These are phyloP conservation scores for Tuber microsphaerosporum DNA, from an alignment of 495 filamentous ascomycete genomes.

Conservation along the genomic window DNA sequence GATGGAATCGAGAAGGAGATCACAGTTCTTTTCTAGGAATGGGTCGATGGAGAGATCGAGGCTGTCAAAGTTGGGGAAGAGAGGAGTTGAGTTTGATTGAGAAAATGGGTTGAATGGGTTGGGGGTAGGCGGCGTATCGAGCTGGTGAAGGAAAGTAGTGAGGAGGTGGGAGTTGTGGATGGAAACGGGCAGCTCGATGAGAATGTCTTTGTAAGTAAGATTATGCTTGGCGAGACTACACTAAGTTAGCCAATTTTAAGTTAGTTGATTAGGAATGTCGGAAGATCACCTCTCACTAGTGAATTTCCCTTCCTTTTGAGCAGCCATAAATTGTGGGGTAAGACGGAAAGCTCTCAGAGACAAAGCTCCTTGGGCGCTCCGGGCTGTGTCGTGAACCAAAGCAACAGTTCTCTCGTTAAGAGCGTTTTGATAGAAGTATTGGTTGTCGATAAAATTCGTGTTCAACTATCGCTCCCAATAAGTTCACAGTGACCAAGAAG, in stretches of 20 bases:
- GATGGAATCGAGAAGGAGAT: conserved; percentile 89
- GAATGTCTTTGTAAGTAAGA: conserved; percentile 86
- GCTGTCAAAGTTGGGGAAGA: conserved; percentile 76
- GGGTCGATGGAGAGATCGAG: conserved; percentile 92
- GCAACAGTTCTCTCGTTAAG: conserved; percentile 88
- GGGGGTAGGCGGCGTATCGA: conserved; percentile 57
- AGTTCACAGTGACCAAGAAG: not conserved
- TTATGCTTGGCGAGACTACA: conserved; percentile 70
- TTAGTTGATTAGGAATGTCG: conserved; percentile 34
- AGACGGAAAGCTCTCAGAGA: conserved; percentile 86
- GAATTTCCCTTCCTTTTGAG: conserved; percentile 95
- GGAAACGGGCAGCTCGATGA: conserved; percentile 81
- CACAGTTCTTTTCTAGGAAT: conserved; percentile 97
- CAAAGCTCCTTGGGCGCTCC: conserved; percentile 83
- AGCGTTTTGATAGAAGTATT: conserved; percentile 75
- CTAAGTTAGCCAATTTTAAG: conserved; percentile 44
- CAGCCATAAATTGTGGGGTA: conserved; percentile 79
- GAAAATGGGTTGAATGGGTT: conserved; percentile 55
- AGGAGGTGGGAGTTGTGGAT: conserved; percentile 97
- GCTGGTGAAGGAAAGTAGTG: conserved; percentile 87
- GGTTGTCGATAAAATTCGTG: conserved; percentile 92
- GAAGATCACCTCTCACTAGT: conserved; percentile 58
- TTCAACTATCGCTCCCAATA: conserved; percentile 50
- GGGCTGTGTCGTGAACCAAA: conserved; percentile 87
- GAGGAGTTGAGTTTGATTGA: conserved; percentile 65